Evolutionary conservation across 129 eudicot species (phyloP).

Genomic region (Ambrosia trifida): DNA sequence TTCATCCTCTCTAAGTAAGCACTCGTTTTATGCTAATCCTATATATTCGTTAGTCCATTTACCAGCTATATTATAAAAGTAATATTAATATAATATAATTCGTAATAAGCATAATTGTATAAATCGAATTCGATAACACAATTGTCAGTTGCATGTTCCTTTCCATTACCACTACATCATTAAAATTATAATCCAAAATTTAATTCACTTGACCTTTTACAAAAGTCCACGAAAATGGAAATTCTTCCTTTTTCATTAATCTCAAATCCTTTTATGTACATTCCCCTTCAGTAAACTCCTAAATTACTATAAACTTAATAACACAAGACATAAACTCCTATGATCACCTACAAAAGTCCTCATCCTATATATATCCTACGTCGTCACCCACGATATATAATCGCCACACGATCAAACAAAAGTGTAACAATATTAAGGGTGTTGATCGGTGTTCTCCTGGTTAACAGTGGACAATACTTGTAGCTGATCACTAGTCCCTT

Average conservation of each 20-base stretch:
- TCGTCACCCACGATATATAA: slow-evolving; percentile 3
- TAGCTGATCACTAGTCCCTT: slow-evolving; percentile 25
- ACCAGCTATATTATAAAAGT: no score
- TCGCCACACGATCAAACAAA: slow-evolving; percentile 4
- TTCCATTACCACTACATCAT: no score
- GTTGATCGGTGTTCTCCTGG: slow-evolving; percentile 8
- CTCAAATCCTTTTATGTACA: slow-evolving; percentile 19
- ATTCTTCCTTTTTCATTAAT: background rate
- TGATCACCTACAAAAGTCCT: slow-evolving; percentile 26
- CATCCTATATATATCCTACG: background rate
- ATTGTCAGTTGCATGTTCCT: background rate
- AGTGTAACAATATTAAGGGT: background rate
- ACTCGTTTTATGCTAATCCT: no score
- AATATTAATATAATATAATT: no score
- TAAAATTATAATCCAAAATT: background rate
- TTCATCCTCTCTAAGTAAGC: no score
- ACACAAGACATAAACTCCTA: background rate
- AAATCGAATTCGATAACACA: no score
- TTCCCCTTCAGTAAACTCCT: background rate
- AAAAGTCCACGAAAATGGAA: background rate
- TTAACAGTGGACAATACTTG: slow-evolving; percentile 27
- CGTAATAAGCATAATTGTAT: no score
- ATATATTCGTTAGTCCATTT: no score
- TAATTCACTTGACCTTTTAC: background rate
- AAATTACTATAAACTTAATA: background rate